Percentiles rank a stretch among this genome's conserved stretches.
Evolutionary conservation across 2,329 filamentous ascomycete species (phyloP).

Genomic region (Diplodia sapinea): DNA sequence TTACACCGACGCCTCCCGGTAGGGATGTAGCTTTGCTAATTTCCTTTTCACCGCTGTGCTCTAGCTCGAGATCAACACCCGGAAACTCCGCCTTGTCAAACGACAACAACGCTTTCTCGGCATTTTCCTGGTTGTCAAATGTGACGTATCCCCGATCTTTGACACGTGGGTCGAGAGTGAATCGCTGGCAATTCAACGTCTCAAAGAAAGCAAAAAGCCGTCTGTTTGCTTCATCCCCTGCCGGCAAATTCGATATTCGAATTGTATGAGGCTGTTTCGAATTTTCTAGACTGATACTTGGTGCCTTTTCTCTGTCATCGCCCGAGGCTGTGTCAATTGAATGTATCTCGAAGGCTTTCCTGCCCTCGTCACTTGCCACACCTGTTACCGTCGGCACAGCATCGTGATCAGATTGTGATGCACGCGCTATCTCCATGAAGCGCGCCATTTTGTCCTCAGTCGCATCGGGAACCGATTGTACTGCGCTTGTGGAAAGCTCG

Average conservation of each 20-base stretch:
- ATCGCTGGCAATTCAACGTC: background rate
- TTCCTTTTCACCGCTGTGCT: background rate
- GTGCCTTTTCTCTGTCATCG: too few relatives aligned
- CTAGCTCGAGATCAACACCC: conserved; percentile 22
- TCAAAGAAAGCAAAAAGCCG: background rate
- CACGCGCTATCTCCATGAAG: background rate
- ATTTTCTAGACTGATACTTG: too few relatives aligned
- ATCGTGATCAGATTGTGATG: background rate
- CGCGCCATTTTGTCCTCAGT: background rate
- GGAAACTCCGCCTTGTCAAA: conserved; percentile 37
- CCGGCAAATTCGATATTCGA: conserved; percentile 7
- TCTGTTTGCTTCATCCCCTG: background rate
- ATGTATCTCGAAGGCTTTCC: conserved; percentile 1
- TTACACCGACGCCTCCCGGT: background rate
- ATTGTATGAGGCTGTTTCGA: background rate
- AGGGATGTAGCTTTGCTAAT: background rate
- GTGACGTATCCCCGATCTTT: conserved; percentile 35
- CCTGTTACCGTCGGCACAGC: background rate
- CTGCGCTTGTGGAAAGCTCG: background rate
- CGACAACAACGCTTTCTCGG: conserved; percentile 33
- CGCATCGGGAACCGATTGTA: conserved; percentile 5
- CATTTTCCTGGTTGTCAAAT: conserved; percentile 34
- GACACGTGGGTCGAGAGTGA: background rate
- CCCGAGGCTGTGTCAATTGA: background rate
- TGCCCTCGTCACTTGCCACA: too few relatives aligned